These are phyloP conservation scores for Fusarium albosuccineum DNA, from an alignment of 2,329 filamentous ascomycete genomes.

Conservation along the genomic window DNA sequence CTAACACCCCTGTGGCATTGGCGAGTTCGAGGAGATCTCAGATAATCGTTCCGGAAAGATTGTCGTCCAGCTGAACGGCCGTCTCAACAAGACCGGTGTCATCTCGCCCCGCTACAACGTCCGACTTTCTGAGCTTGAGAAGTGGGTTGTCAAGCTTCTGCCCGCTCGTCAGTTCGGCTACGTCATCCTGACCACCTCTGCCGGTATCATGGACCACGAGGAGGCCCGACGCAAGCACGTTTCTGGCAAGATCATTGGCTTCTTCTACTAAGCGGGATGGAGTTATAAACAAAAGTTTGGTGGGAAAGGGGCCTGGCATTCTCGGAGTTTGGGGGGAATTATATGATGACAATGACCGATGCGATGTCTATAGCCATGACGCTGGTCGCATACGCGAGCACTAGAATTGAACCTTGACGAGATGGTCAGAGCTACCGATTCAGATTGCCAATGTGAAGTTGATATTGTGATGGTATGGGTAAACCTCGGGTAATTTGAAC, in stretches of 20 bases:
- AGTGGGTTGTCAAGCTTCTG: constrained; percentile 99
- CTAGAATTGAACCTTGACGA: constrained; percentile 52
- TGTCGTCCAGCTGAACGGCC: constrained; percentile 98
- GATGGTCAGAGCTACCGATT: constrained; percentile 43
- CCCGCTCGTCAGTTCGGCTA: constrained; percentile 99
- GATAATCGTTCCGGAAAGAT: constrained; percentile 99
- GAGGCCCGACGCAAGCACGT: constrained; percentile 99
- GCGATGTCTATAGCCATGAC: constrained; percentile 48
- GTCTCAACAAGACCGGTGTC: constrained; percentile 99
- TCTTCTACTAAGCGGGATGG: constrained; percentile 85
- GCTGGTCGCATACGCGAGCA: constrained; percentile 51
- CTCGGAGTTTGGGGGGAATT: constrained; percentile 54
- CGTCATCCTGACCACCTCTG: constrained; percentile 98
- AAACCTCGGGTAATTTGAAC: no score
- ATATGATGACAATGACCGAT: constrained; percentile 54
- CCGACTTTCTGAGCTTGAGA: constrained; percentile 96
- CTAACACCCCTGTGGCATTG: no score
- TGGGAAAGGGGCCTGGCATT: constrained; percentile 46
- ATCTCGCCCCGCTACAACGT: constrained; percentile 99
- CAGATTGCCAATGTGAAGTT: constrained; percentile 11
- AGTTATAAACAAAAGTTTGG: constrained; percentile 46
- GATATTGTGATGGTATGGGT: neutral
- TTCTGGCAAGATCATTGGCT: constrained; percentile 98
- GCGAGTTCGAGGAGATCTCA: no score
- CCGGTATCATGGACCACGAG: constrained; percentile 99